These are phyloP conservation scores for Phytophthora pinifolia DNA, from an alignment of 352 stramenopile species.

Conservation along the genomic window DNA sequence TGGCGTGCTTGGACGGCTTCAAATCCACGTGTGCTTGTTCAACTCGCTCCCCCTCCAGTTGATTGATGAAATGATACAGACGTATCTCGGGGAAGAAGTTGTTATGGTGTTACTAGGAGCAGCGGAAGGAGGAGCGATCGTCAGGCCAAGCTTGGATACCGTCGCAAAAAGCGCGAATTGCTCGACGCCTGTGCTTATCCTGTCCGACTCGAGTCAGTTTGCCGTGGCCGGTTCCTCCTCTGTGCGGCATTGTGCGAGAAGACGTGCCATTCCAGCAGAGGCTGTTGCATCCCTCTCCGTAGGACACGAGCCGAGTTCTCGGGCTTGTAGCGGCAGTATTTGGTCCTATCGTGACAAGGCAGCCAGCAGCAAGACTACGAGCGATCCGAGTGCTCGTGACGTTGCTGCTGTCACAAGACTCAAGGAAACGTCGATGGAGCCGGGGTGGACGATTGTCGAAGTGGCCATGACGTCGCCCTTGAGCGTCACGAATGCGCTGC, in stretches of 20 bases:
- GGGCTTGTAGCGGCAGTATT: neutral
- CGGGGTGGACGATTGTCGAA: conserved; percentile 38
- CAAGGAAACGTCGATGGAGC: conserved; percentile 27
- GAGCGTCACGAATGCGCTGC: conserved; percentile 26
- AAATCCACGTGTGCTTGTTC: conserved; percentile 39
- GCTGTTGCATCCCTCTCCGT: conserved; percentile 19
- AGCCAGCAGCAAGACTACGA: neutral
- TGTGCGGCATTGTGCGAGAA: conserved; percentile 21
- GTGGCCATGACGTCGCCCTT: conserved; percentile 18
- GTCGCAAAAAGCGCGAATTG: conserved; percentile 12
- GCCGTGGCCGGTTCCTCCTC: conserved; percentile 12
- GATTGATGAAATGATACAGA: conserved; percentile 30
- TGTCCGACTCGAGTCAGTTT: conserved; percentile 21
- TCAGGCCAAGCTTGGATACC: conserved; percentile 14
- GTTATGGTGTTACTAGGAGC: conserved; percentile 16
- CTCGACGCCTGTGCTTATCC: conserved; percentile 23
- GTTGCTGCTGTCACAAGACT: conserved; percentile 23
- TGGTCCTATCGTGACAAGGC: conserved; percentile 17
- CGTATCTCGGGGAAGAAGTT: conserved; percentile 24
- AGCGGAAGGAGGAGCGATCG: conserved; percentile 11
- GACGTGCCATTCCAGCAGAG: conserved; percentile 14
- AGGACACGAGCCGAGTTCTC: neutral
- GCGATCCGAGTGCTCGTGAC: conserved; percentile 7
- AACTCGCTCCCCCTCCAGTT: conserved; percentile 16
- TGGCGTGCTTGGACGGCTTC: conserved; percentile 29